Conservation (phyloP, 2,329 filamentous ascomycete species). For the Ilyonectria sp. region DNA sequence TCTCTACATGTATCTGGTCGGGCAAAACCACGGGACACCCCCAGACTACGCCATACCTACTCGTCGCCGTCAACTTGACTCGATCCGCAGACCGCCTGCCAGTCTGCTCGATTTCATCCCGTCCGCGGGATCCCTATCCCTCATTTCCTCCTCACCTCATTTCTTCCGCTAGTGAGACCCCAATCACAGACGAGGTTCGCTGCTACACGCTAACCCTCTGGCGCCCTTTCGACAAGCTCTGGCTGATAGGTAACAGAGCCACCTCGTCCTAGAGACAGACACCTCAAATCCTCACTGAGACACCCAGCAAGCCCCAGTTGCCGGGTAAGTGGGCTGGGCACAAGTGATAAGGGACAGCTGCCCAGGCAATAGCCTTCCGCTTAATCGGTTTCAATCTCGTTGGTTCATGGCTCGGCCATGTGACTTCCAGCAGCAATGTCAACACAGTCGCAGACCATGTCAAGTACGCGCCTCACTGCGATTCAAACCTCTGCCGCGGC, state of each 20-base stretch:
- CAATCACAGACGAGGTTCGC: slow-evolving; percentile 21
- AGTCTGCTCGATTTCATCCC: slow-evolving; percentile 22
- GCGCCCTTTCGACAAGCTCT: slow-evolving; percentile 19
- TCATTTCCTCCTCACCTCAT: slow-evolving; percentile 13
- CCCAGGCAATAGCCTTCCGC: slow-evolving; percentile 24
- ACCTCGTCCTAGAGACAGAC: slow-evolving; percentile 22
- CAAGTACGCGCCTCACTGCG: slow-evolving; percentile 27
- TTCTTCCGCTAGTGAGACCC: slow-evolving; percentile 22
- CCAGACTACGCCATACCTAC: slow-evolving; percentile 38
- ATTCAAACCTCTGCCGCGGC: slow-evolving; percentile 39
- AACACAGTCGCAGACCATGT: slow-evolving; percentile 42
- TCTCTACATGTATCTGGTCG: slow-evolving; percentile 40
- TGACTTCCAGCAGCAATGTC: slow-evolving; percentile 36
- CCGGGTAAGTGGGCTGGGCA: slow-evolving; percentile 21
- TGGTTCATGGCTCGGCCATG: slow-evolving; percentile 37
- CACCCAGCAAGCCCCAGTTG: slow-evolving; percentile 6
- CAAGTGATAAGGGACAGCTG: slow-evolving; percentile 34
- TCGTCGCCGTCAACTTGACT: slow-evolving; percentile 34
- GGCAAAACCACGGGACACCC: slow-evolving; percentile 37
- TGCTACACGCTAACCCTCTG: slow-evolving; percentile 22
- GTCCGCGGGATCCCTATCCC: slow-evolving; percentile 11
- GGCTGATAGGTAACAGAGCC: slow-evolving; percentile 16
- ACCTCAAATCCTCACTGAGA: slow-evolving; percentile 11
- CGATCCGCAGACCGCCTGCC: slow-evolving; percentile 39
- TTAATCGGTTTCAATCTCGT: slow-evolving; percentile 17